Base-by-base conservation (phyloP, 2,329 filamentous ascomycete species). In the Akanthomyces uredinophilus region DNA sequence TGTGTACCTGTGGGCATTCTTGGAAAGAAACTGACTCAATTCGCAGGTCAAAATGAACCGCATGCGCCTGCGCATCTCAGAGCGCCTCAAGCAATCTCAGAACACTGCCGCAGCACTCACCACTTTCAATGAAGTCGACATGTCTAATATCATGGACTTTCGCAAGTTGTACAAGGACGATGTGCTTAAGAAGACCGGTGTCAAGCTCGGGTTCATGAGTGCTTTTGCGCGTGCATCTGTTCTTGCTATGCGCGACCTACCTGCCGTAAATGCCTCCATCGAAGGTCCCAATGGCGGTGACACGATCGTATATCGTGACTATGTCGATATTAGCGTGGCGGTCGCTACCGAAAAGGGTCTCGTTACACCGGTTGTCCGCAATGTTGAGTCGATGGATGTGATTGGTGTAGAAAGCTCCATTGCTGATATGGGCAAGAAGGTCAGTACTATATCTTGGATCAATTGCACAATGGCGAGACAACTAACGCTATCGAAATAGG, bases 201-300 rank as follows among this genome's bases (percentile, higher is more conserved):
- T 98, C 63, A 99, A 98, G 82, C 88, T 99, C 60, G 95, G 95
- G n/a, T 99, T 98, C 82, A 98, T 99, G 94, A 95, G 92, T 75
- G 94, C 94, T 61, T 99, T 99, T 78, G 91, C 94, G 4, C 90
- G 90, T 66, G 95, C 95, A 53, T 91, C 87, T 69, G 87, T 96
- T 50, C 81, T 98, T 64, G 95, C 95, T 63, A 96, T 97, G 91
- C 90, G 89, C 71, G 93, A 98, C 66, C 81, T 98, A n/a, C 95
- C 93, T 14, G 89, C 88, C 1, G 91, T 98, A 70, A 99, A 99
- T 71, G 95, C 94, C 24, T 96, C 93, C 43, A 99, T 99, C 68
- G 95, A 99, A 75, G 95, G 95, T 11, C 91, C 92, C 56, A 91
- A 94, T 70, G 91, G 92, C 52, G 95, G 95, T 63, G 95, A 99